A percentile compares a stretch with the other conserved stretches of the same genome.
Conservation (phyloP, 352 stramenopile genomes). For the Phytophthora uliginosa region DNA sequence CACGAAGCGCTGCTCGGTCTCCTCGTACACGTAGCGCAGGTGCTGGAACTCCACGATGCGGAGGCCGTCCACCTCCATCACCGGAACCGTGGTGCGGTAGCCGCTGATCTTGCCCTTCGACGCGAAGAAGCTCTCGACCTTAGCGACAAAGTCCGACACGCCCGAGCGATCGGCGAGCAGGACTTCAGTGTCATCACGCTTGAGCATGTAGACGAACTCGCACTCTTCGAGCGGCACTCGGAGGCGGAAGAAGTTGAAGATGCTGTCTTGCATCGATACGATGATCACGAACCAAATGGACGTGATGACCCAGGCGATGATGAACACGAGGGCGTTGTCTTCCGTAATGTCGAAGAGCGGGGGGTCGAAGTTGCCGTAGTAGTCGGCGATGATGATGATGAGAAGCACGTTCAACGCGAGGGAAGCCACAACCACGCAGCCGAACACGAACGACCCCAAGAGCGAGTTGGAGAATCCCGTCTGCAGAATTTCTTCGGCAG, state of each 20-base stretch:
- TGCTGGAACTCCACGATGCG: constrained; percentile 48
- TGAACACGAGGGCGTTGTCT: constrained; percentile 37
- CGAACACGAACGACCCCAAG: constrained; percentile 39
- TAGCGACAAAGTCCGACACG: constrained; percentile 31
- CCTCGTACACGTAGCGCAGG: constrained; percentile 45
- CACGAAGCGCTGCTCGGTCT: constrained; percentile 29
- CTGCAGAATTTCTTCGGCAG: constrained; percentile 17
- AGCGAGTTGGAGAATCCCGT: constrained; percentile 27
- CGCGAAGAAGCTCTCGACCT: constrained; percentile 34
- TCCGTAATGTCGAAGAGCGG: constrained; percentile 31
- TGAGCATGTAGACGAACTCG: constrained; percentile 40
- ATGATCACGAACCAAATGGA: constrained; percentile 37
- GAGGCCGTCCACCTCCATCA: constrained; percentile 20
- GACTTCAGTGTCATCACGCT: constrained; percentile 36
- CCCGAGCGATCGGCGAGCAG: constrained; percentile 35
- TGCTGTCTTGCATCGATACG: constrained; percentile 19
- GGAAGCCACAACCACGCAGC: constrained; percentile 49
- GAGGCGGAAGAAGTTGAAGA: constrained; percentile 46
- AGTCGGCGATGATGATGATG: constrained; percentile 61
- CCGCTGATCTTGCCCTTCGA: constrained; percentile 31
- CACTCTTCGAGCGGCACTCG: constrained; percentile 24
- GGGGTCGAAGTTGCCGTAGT: constrained; percentile 53
- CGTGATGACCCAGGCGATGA: constrained; percentile 37
- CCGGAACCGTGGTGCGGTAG: constrained; percentile 23
- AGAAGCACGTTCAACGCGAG: constrained; percentile 55